Base-by-base conservation (phyloP, 768 basidiomycete genomes). In the Leccinum pellstonianum region DNA sequence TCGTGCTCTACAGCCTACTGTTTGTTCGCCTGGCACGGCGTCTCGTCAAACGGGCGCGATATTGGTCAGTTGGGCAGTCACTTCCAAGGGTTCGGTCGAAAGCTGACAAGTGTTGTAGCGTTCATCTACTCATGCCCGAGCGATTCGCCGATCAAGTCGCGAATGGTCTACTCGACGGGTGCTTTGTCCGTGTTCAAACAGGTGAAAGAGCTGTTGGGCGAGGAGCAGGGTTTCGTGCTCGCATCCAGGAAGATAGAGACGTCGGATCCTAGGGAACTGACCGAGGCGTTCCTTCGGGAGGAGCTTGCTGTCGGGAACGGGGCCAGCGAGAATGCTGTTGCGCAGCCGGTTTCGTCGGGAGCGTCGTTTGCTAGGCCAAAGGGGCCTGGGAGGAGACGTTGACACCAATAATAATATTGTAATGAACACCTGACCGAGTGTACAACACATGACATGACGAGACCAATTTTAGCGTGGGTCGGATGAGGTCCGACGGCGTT, bases 91-190 rank as follows among this genome's bases (percentile, higher is more conserved):
- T 35, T 37, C 35, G 43, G 33, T 19, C 46, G 38, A 47, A 43
- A 17, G 54, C 35, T 62, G 52, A 62, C 51, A 4, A 25, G 14
- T 35, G 31, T 19, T n/a, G 7, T 62, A 93, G 90, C 91, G 53
- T 95, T 94, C 74, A 90, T 97, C 58, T 98, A 98, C 74, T 90
- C 90, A 19, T 98, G 95, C 71, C 95, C 95, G 0, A 81, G 86
- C 3, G 68, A 74, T 14, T 92, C 90, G 6, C 90, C 91, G 1
- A 81, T 97, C 75, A 93, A 92, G 68, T 79, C 87, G 61, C 83
- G 94, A 48, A 95, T 98, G 91, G 70, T 97, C 37, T 96, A 95
- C 75, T 92, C 93, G 0, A 86, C 88, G 2, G 86, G 85, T 9
- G 83, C 83, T 11, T 66, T 79, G 10, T 72, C 81, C 19, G 79